phyloP scores from a whole-genome alignment of 1,284 basidiomycete genomes.

The Puccinia hordei region DNA sequence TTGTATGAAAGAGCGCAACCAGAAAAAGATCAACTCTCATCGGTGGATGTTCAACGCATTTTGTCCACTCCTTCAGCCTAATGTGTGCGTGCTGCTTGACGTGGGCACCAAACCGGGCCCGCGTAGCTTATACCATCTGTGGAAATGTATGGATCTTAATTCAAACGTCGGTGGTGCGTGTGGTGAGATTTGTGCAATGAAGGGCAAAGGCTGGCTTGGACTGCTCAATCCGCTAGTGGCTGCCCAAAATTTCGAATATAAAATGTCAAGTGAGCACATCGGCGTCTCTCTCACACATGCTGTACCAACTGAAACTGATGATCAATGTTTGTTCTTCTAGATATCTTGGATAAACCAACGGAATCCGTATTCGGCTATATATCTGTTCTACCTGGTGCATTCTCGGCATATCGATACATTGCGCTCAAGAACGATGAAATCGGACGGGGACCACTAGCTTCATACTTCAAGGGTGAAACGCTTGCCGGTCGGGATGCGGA shows the following conservation, averaged over 20 bases:
- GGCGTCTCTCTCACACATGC: neutral
- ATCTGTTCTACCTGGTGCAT: constrained; percentile 72
- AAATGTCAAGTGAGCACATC: constrained; percentile 65
- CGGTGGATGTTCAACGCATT: constrained; percentile 96
- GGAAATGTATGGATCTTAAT: constrained; percentile 91
- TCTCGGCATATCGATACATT: constrained; percentile 82
- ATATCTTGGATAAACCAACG: constrained; percentile 91
- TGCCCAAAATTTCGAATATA: constrained; percentile 72
- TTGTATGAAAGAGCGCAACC: constrained; percentile 58
- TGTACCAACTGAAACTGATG: neutral
- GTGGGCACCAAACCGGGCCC: constrained; percentile 85
- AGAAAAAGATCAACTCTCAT: constrained; percentile 78
- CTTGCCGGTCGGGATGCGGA: constrained; percentile 86
- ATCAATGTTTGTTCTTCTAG: constrained; percentile 22
- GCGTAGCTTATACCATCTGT: constrained; percentile 84
- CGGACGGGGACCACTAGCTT: constrained; percentile 83
- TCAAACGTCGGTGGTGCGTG: constrained; percentile 91
- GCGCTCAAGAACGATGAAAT: constrained; percentile 83
- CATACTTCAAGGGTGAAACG: constrained; percentile 96
- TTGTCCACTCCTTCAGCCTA: constrained; percentile 66
- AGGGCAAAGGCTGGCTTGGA: constrained; percentile 77
- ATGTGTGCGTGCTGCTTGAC: constrained; percentile 84
- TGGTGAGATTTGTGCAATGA: constrained; percentile 90
- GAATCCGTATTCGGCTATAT: constrained; percentile 90
- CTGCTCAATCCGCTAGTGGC: constrained; percentile 68